Evolutionary conservation across 441 rosid genomes (phyloP), one percentile per base, ranked within the genome.

Genomic region (Capsella rubella): DNA sequence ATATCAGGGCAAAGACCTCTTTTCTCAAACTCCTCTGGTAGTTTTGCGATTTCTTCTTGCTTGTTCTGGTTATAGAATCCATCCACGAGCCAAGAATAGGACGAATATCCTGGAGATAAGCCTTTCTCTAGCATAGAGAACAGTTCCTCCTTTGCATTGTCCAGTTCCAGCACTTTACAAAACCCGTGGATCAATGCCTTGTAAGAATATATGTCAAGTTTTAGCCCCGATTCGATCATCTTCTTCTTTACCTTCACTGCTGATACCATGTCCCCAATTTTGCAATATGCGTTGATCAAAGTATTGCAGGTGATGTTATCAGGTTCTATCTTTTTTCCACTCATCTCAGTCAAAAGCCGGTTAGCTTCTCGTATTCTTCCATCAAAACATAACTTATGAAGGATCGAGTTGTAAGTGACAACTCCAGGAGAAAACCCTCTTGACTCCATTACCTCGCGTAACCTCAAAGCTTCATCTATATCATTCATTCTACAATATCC

Each of bases 261-360:
- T 27, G 99, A 90, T 29, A 62, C 77, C 89, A 83, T 81, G 71
- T 95, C 98, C 58, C 92, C 89, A 42, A 89, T 82, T 83, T 95
- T 95, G 78, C 96, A 83, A 73, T 95, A 92, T 12, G 96, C 97
- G 66, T 92, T 95, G 49, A 90, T 89, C 84, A 95, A 78, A 27
- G 97, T 92, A 74, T 92, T 95, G 81, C 97, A 95, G 0, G 99
- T 95, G 54, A 90, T 68, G 72, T 84, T 92, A 79, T 95, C 98
- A 46, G 99, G 95, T 66, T 89, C 90, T 40, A 95, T 64, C 46
- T 74, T 85, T 80, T 71, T 87, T 32, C 84, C 98, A 52, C 82
- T 84, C 98, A 95, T 90, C 87, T 92, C 97, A 72, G 72, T 84
- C 79, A 92, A 80, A 32, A 95, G 86, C 71, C 78, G 76, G 74